Evolutionary conservation across 176 grass and related monocot species (phyloP), one percentile per base, ranked within the genome.

Genomic region (Chrysopogon serrulatus): DNA sequence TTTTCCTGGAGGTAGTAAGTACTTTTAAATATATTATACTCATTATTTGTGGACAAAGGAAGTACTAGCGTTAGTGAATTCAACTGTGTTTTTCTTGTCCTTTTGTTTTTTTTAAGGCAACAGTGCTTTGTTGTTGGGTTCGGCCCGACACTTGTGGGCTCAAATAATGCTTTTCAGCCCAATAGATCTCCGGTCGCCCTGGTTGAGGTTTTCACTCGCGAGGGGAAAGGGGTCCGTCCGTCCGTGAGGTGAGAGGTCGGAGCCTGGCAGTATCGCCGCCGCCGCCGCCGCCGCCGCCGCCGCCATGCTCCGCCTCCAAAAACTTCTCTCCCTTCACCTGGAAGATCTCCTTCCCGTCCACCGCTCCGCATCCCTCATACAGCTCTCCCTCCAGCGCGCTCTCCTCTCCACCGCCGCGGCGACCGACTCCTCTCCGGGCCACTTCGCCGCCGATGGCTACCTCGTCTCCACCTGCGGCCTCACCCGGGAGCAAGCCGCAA

Each of bases 381-480:
- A 76, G 18, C 45, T 12, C 3, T 49, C 42, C 5, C 56, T 76
- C 82, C 68, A 74, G 74, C 18, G 47, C 11, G 24, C 69, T 47
- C 23, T 54, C 37, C 49, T 65, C 71, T 54, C 76, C 24, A n/a
- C 56, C 18, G 57, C 59, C 15, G n/a, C 57, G 28, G 39, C 32
- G 32, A 33, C 4, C n/a, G 19, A 57, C 15, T 64, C 69, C 8
- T 56, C 54, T 15, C 81, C 31, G 28, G 7, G 2, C 21, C 28
- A 62, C 27, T 68, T 86, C 64, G 42, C 67, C 39, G 44, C 40
- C 53, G 65, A 44, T 14, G 83, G 83, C 61, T 86, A 88, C 77
- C 91, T 93, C 21, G 65, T 88, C 76, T n/a, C 73, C 67, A 59
- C 59, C 37, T 90, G 90, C 53, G 79, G 79, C 47, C 69, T 89